phyloP scores from a whole-genome alignment of 2,329 filamentous ascomycete species.

The Arthroderma uncinatum region DNA sequence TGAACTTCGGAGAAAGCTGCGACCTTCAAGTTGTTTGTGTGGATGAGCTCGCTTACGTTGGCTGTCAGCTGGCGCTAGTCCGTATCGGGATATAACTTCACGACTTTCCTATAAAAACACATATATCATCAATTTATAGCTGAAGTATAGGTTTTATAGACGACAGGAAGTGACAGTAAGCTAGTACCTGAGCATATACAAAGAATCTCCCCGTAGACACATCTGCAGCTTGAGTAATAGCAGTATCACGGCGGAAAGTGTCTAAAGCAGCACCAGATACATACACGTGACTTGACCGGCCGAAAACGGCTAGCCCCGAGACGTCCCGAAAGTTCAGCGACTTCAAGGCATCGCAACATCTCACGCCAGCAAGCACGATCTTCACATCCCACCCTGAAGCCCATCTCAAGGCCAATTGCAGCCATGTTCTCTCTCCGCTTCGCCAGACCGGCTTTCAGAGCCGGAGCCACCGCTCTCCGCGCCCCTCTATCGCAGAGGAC shows the following conservation, averaged over 20 bases:
- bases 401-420: slow-evolving; percentile 20
- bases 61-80: slow-evolving; percentile 7
- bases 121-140: neutral
- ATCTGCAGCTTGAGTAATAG: neutral
- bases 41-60: slow-evolving; percentile 15
- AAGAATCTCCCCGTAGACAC: neutral
- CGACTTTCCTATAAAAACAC: neutral
- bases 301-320: slow-evolving; percentile 7
- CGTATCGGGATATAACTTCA: slow-evolving; percentile 8
- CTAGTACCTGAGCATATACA: neutral
- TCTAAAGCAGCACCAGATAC: neutral
- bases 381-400: slow-evolving; percentile 7
- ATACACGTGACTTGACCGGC: slow-evolving; percentile 4
- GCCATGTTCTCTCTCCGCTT: slow-evolving; percentile 88
- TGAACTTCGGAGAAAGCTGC: slow-evolving; percentile 15
- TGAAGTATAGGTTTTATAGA: neutral
- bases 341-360: slow-evolving; percentile 9
- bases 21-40: slow-evolving; percentile 13
- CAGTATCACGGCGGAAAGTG: neutral
- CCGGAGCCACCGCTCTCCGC: slow-evolving; percentile 58
- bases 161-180: neutral
- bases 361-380: slow-evolving; percentile 6
- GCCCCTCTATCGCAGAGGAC: slow-evolving; percentile 71
- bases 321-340: slow-evolving; percentile 13
- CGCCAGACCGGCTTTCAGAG: slow-evolving; percentile 79